phyloP scores from a whole-genome alignment of 371 early-diverging fungal species.

The Haplosporangium sp. region DNA sequence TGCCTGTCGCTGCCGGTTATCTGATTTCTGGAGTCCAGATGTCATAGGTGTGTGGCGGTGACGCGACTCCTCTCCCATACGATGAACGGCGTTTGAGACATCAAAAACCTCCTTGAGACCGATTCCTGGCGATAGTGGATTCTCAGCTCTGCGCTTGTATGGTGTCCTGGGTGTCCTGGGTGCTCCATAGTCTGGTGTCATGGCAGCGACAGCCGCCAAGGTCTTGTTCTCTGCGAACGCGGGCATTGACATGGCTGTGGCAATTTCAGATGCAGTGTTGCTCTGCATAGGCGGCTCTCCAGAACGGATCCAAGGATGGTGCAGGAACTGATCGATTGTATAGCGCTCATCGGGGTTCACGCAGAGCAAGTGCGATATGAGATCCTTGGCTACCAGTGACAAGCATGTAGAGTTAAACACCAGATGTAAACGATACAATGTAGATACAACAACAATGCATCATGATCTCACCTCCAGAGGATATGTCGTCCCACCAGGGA shows the following conservation, averaged over 20 bases:
- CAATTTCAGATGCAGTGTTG: conserved; percentile 7
- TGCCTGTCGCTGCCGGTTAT: conserved; percentile 26
- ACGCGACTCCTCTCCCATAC: conserved; percentile 65
- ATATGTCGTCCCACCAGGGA: conserved; percentile 93
- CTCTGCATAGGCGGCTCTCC: conserved; percentile 40
- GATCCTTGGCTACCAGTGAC: conserved; percentile 68
- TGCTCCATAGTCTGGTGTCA: conserved; percentile 36
- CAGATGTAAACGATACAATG: background rate
- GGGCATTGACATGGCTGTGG: conserved; percentile 30
- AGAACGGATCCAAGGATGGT: conserved; percentile 85
- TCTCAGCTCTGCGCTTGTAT: conserved; percentile 50
- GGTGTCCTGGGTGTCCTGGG: conserved; percentile 30
- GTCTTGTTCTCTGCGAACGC: conserved; percentile 32
- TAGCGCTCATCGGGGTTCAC: conserved; percentile 88
- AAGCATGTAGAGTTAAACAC: background rate
- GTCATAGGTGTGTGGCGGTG: conserved; percentile 40
- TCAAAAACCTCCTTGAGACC: conserved; percentile 73
- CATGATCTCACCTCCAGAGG: conserved; percentile 57
- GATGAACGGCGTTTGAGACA: conserved; percentile 61
- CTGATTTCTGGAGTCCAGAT: conserved; percentile 2
- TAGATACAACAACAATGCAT: background rate
- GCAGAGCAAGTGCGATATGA: conserved; percentile 83
- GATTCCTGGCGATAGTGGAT: conserved; percentile 60
- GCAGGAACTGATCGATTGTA: conserved; percentile 84
- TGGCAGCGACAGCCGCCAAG: conserved; percentile 19